Evolutionary conservation across 805 yeast species (phyloP), one percentile per base, ranked within the genome.

Genomic region (Zygosaccharomyces siamensis): DNA sequence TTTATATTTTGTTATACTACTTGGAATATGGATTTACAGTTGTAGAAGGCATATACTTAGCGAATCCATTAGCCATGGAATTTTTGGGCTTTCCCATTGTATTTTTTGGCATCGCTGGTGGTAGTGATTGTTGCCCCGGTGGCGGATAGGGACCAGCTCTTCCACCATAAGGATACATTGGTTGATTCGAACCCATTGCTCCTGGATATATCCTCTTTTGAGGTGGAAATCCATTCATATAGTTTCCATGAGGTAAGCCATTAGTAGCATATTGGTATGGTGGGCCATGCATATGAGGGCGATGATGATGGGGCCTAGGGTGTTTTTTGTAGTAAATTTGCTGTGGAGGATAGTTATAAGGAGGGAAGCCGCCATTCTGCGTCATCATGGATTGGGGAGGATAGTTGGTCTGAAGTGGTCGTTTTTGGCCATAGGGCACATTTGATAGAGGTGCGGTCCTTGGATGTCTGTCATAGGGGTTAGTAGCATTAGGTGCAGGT

Each of bases 1-100:
- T 31, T 12, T 31, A n/a, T 31, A n/a, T 31, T 31, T 12, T 33
- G 16, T 16, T 14, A 16, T 6, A 33, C 40, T 43, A 56, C 37
- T 48, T 50, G 10, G 64, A 41, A 47, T 64, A 64, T n/a, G 69
- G 69, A 47, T 63, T 64, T 10, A 49, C 54, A 6, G 48, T 45
- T 26, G 56, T 41, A 21, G 61, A 43, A 14, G 70, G 69, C 69
- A 66, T 66, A 40, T 53, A 66, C 33, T 62, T 68, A 4, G 70
- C 59, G 51, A 62, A 66, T 2, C 69, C 69, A n/a, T 61, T 59
- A 12, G 38, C 31, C 16, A 54, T 49, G 3, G 58, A 49, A 6
- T 55, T 45, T 11, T 53, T 57, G 5, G 55, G 46, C 20, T 53
- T 55, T 16, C 40, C 43, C 33, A 20, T 36, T 12, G 45, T 32